Evolutionary conservation across 148 eudicot species (phyloP), one percentile per base, ranked within the genome.

Genomic region (Diospyros kaki): DNA sequence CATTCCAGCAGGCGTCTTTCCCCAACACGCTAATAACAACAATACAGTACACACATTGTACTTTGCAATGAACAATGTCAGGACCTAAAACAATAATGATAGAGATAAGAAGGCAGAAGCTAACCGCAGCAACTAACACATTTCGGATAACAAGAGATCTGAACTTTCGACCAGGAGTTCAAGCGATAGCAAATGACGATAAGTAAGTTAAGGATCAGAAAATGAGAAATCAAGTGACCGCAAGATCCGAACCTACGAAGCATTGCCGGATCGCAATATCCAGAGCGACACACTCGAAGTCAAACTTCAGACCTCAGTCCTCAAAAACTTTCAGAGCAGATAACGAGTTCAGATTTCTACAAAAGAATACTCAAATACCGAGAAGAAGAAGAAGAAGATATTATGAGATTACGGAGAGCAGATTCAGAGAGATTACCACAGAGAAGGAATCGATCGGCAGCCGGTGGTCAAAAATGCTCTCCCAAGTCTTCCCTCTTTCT

Each of bases 371-470:
- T 0, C 5, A 48, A 60, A 45, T 5, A 8, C 3, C 38, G 0
- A 58, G 48, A 38, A 2, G 3, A 28, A 28, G 4, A 50, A 3
- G 39, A 52, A 13, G 4, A 50, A 3, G 39, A 52, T 7, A 46
- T 6, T n/a, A 8, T 15, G 12, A 65, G 11, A 28, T 48, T 48
- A 64, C 44, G 41, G 11, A 64, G 41, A 62, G 4, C 3, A 17
- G 11, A 58, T 58, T 9, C 5, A 73, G 28, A 60, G 44, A 60
- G 55, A 46, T 59, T 73, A 73, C 75, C 75, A 73, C 66, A 59
- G 75, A 54, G 0, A 18, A 6, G 1, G 62, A 54, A 55, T 12
- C 46, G 66, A 73, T 18, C 56, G 51, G 66, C 59, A 63, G 60
- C 12, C 11, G 44, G 42, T 48, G 48, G 53, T 59, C 55, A 28